Percentiles rank a stretch among this genome's conserved stretches.
Evolutionary conservation across 2,329 filamentous ascomycete genomes (phyloP).

Genomic region (Chalara sp.): DNA sequence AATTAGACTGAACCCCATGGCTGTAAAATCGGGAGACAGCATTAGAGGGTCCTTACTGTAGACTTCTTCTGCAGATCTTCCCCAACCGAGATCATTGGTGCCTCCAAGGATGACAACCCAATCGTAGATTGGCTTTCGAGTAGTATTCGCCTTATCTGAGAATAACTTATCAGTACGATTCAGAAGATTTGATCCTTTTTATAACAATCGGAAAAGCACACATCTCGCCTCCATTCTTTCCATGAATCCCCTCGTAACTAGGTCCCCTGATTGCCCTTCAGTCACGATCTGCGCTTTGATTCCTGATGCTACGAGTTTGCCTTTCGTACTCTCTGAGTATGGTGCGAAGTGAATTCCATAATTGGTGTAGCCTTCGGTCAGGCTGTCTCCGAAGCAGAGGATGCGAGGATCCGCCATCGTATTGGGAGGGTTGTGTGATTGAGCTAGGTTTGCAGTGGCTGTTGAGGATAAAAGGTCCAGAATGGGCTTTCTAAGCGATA

Average conservation of each 20-base stretch:
- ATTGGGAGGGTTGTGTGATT: no score
- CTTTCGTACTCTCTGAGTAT: constrained; percentile 35
- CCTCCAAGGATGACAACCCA: constrained; percentile 59
- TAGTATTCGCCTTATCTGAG: not conserved
- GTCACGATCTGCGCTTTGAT: not conserved
- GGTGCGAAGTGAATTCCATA: constrained; percentile 39
- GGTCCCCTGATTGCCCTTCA: not conserved
- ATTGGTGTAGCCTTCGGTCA: constrained; percentile 48
- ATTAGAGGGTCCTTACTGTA: constrained; percentile 21
- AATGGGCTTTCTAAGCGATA: no score
- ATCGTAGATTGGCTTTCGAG: constrained; percentile 30
- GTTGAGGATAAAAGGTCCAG: no score
- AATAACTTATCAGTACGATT: no score
- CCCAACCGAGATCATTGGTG: constrained; percentile 54
- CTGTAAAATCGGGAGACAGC: no score
- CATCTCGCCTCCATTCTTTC: constrained; percentile 1
- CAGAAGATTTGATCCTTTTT: no score
- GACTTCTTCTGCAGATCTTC: constrained; percentile 32
- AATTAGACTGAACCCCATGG: no score
- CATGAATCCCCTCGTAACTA: not conserved
- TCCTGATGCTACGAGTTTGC: constrained; percentile 35
- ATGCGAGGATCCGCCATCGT: not conserved
- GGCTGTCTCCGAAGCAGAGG: constrained; percentile 14
- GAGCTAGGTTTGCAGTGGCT: no score
- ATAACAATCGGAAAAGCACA: not conserved